These are phyloP conservation scores for Boletus subcaerulescens DNA, from an alignment of 768 basidiomycete genomes.

Conservation along the genomic window DNA sequence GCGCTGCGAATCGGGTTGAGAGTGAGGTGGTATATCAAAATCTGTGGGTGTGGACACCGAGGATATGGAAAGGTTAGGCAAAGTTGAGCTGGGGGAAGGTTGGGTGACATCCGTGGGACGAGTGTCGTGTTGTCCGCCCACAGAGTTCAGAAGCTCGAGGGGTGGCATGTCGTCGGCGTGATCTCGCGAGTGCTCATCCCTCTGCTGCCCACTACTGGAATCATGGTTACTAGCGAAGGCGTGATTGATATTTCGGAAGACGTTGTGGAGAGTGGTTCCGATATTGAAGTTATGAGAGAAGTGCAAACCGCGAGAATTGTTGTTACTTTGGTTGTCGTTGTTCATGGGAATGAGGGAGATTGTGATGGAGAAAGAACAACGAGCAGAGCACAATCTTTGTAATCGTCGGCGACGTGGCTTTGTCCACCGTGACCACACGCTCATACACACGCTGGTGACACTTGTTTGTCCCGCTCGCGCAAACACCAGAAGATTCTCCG, in stretches of 20 bases:
- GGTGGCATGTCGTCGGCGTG: background rate
- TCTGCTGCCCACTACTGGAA: background rate
- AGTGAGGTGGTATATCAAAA: constrained; percentile 3
- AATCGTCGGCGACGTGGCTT: background rate
- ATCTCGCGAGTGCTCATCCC: background rate
- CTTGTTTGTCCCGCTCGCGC: constrained; percentile 23
- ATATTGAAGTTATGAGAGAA: constrained; percentile 23
- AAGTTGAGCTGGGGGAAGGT: background rate
- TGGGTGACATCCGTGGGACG: constrained; percentile 1
- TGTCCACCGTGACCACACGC: background rate
- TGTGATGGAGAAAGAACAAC: constrained; percentile 22
- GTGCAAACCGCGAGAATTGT: constrained; percentile 1
- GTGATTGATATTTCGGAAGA: constrained; percentile 32
- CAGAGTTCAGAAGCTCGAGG: constrained; percentile 2
- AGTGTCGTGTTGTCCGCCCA: background rate
- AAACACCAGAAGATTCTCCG: constrained; percentile 34
- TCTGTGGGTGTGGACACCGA: constrained; percentile 1
- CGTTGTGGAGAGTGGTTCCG: constrained; percentile 28
- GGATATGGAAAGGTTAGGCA: background rate
- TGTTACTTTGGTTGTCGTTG: constrained; percentile 12
- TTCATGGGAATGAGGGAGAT: constrained; percentile 12
- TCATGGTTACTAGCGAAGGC: constrained; percentile 20
- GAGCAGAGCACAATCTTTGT: constrained; percentile 3
- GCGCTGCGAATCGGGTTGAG: constrained; percentile 1
- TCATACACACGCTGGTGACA: constrained; percentile 7